Base-by-base conservation (phyloP, 1,139 yeast species). In the Suhomyces bribrorum region DNA sequence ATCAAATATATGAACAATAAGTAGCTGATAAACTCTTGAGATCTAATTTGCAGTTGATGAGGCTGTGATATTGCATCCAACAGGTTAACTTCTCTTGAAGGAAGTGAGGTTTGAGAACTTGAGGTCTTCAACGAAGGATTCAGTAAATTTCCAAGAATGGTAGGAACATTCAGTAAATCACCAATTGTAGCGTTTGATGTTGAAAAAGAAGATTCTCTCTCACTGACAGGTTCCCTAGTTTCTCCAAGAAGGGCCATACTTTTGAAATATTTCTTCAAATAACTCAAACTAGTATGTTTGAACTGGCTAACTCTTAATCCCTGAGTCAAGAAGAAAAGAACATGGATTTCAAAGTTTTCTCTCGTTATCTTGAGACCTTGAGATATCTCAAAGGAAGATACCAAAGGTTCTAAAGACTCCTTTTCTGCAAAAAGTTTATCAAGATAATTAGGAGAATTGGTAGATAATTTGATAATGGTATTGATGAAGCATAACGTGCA, bases 231-330 rank as follows among this genome's bases (percentile, higher is more conserved):
- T 5, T 29, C 13, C 12, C 13, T 29, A n/a, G 5, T 12, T 18
- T 29, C 18, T 3, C 17, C 12, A 18, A 31, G n/a, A 5, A 30
- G 34, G 3, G 35, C 35, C 7, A 26, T 29, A 13, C 73, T 59
- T 32, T 66, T 68, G 53, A 83, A 73, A 18, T 81, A 61, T 1
- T 64, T 56, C 44, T 71, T 75, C 51, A 86, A 56, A 16, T 81
- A 71, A 2, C 64, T 64, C 32, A 82, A 56, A 0, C 92, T 77
- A 2, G 71, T 63, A n/a, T 75, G 76, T 42, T 79, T 76, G 17
- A 85, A 73, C 38, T 77, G 79, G 3, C 90, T 79, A 9, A 79
- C 63, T 34, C 79, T 77, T 40, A 86, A 62, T 0, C 95, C 96
- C 52, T 77, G 81, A 2, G 79, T 64, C 22, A 81, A 62, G 11